These are phyloP conservation scores for Melampsora occidentalis DNA, from an alignment of 1,284 basidiomycete genomes.

Conservation along the genomic window DNA sequence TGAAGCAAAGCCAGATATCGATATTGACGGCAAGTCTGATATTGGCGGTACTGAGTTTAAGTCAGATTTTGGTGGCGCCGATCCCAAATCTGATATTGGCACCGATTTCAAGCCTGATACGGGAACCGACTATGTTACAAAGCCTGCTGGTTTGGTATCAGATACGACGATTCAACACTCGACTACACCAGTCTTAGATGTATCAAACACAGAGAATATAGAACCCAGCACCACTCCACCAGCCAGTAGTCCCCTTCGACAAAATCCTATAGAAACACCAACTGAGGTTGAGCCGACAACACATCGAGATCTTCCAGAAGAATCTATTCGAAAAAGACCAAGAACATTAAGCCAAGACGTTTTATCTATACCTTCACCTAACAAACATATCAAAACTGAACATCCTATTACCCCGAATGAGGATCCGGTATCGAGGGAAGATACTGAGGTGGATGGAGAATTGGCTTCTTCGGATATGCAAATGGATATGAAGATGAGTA, in stretches of 20 bases:
- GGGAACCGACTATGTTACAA: too few relatives aligned
- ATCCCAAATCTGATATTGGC: too few relatives aligned
- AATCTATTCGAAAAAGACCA: neutral
- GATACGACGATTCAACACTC: neutral
- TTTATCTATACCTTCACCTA: neutral
- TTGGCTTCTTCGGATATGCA: too few relatives aligned
- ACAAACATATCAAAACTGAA: slow-evolving; percentile 7
- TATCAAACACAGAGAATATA: neutral
- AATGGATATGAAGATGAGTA: too few relatives aligned
- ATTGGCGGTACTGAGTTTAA: too few relatives aligned
- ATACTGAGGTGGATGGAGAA: too few relatives aligned
- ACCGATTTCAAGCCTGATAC: too few relatives aligned
- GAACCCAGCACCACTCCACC: neutral
- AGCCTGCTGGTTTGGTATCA: too few relatives aligned
- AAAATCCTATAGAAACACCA: neutral
- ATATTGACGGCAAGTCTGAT: too few relatives aligned
- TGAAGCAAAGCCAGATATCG: neutral
- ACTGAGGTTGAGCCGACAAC: neutral
- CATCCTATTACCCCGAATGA: neutral
- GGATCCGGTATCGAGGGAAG: too few relatives aligned
- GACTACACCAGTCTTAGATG: neutral
- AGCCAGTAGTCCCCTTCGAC: neutral
- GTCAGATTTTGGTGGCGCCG: too few relatives aligned
- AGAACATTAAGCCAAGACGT: neutral
- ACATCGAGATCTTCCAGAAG: neutral